Conservation (phyloP, 495 filamentous ascomycete genomes). For the Barbatosphaeria neglecta region DNA sequence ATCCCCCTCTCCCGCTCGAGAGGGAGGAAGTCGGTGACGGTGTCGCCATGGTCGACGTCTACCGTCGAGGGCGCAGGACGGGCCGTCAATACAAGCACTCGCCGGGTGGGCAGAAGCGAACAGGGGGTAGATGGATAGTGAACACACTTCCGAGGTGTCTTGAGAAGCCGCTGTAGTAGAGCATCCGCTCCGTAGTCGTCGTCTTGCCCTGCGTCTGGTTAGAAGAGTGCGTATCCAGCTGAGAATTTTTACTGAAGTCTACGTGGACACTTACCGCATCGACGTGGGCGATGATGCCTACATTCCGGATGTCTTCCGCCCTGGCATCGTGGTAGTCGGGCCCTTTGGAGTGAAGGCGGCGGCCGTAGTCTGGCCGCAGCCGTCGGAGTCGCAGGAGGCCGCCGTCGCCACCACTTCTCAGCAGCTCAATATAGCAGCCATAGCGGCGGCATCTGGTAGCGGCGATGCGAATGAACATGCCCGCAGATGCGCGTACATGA, state of each 20-base stretch:
- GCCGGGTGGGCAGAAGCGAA: slow-evolving; percentile 1
- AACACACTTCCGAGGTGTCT: slow-evolving; percentile 66
- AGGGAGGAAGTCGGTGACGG: slow-evolving; percentile 94
- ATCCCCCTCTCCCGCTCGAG: slow-evolving; percentile 89
- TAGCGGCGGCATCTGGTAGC: slow-evolving; percentile 3
- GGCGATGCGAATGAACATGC: not conserved
- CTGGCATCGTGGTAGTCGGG: slow-evolving; percentile 16
- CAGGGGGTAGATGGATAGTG: not conserved
- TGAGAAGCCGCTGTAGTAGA: slow-evolving; percentile 90
- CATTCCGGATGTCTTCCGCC: slow-evolving; percentile 62
- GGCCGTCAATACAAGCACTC: not conserved
- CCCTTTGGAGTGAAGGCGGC: not conserved
- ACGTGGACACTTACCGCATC: slow-evolving; percentile 58
- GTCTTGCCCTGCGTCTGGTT: slow-evolving; percentile 66
- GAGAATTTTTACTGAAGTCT: not conserved
- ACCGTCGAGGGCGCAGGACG: too few relatives aligned
- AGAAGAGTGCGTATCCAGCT: not conserved
- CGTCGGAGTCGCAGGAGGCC: not conserved
- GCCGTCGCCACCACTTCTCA: not conserved
- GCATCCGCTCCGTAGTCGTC: slow-evolving; percentile 98
- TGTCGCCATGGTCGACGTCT: slow-evolving; percentile 96
- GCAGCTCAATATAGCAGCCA: not conserved
- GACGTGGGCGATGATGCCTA: slow-evolving; percentile 98
- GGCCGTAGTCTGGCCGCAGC: not conserved
- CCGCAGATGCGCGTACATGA: not conserved